Evolutionary conservation across 352 stramenopile species (phyloP).

Genomic region (Pythium brachiatum): DNA sequence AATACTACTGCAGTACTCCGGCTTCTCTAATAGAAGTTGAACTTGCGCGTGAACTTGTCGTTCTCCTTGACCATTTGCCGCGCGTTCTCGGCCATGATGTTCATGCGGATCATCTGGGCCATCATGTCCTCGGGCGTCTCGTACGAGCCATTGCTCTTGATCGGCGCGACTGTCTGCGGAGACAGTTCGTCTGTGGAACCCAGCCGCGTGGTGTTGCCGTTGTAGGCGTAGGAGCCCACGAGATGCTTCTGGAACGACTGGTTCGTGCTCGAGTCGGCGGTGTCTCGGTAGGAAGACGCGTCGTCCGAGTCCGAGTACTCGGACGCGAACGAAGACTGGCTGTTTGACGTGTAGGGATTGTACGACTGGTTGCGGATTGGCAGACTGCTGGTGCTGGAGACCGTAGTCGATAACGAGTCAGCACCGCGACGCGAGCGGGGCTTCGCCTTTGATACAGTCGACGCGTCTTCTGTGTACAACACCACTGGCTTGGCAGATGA

Average conservation of each 20-base stretch:
- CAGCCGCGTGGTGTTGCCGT: slow-evolving; percentile 4
- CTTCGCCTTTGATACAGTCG: background rate
- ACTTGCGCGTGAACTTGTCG: slow-evolving; percentile 49
- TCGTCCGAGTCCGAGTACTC: slow-evolving; percentile 25
- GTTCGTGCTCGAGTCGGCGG: slow-evolving; percentile 20
- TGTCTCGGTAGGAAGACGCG: slow-evolving; percentile 18
- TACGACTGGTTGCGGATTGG: slow-evolving; percentile 3
- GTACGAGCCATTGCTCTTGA: slow-evolving; percentile 5
- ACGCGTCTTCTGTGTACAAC: slow-evolving; percentile 15
- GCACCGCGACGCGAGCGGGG: slow-evolving; percentile 1
- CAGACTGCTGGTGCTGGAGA: slow-evolving; percentile 16
- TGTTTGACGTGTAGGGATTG: slow-evolving; percentile 12
- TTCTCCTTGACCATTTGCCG: slow-evolving; percentile 60
- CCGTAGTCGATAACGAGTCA: slow-evolving; percentile 19
- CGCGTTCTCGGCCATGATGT: slow-evolving; percentile 68
- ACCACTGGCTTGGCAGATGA: slow-evolving; percentile 11
- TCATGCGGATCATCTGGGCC: slow-evolving; percentile 73
- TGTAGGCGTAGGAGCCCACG: slow-evolving; percentile 17
- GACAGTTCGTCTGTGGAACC: slow-evolving; percentile 17
- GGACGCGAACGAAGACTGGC: slow-evolving; percentile 26
- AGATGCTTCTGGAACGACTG: slow-evolving; percentile 24
- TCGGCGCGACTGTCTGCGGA: background rate
- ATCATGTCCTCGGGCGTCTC: slow-evolving; percentile 55
- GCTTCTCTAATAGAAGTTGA: slow-evolving; percentile 23
- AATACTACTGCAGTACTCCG: background rate